Evolutionary conservation across 2,329 filamentous ascomycete genomes (phyloP).

Genomic region (Talaromyces sp.): DNA sequence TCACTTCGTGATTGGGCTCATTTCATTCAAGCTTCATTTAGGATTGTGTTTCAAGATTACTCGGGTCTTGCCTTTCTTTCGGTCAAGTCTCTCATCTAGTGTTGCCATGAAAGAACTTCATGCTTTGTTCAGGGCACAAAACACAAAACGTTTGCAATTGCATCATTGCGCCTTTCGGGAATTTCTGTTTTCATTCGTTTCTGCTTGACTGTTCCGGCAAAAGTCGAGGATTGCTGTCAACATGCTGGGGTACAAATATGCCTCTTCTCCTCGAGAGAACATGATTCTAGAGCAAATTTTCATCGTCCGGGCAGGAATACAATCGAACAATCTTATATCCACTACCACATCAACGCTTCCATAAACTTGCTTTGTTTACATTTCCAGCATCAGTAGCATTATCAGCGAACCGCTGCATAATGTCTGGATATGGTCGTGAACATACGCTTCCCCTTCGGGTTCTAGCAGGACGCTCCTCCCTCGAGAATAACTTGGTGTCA

Average conservation of each 20-base stretch:
- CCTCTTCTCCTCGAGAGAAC: not conserved
- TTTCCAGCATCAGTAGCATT: not conserved
- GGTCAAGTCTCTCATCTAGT: not conserved
- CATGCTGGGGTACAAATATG: not conserved
- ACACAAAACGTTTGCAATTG: not conserved
- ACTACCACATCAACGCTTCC: not conserved
- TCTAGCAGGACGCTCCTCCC: not conserved
- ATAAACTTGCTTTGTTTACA: not conserved
- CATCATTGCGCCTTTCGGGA: not conserved
- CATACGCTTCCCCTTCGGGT: not conserved
- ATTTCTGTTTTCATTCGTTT: not conserved
- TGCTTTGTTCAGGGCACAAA: not conserved
- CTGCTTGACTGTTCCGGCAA: not conserved
- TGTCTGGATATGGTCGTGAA: not conserved
- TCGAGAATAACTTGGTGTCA: not conserved
- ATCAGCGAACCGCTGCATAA: not conserved
- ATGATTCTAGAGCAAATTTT: not conserved
- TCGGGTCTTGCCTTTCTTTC: not conserved
- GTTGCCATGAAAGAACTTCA: not conserved
- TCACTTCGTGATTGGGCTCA: not conserved
- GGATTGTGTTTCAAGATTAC: not conserved
- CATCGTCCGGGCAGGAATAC: not conserved
- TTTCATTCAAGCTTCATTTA: not conserved
- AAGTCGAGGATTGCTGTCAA: not conserved
- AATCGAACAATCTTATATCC: not conserved